phyloP scores from a whole-genome alignment of 768 basidiomycete genomes.

The Mycena haematopus region DNA sequence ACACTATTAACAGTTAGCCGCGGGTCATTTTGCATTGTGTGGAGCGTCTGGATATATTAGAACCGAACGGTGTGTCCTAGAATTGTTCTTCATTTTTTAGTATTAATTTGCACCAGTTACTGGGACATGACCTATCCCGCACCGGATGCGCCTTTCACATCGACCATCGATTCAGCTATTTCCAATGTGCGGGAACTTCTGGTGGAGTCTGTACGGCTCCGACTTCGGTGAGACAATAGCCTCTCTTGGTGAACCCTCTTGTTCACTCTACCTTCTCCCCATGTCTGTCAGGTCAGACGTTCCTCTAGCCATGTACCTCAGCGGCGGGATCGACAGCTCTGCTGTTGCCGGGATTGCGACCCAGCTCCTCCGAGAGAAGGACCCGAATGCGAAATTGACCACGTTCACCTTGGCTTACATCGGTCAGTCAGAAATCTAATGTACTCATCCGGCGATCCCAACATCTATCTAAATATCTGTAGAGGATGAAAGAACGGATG shows the following conservation, averaged over 20 bases:
- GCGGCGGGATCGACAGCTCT: conserved; percentile 31
- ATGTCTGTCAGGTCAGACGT: conserved; percentile 17
- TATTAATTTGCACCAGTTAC: background rate
- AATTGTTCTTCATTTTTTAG: background rate
- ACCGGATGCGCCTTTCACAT: background rate
- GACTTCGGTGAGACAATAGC: conserved; percentile 25
- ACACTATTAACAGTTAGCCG: conserved; percentile 5
- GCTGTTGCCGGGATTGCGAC: conserved; percentile 26
- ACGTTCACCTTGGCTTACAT: conserved; percentile 24
- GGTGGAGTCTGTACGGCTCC: conserved; percentile 22
- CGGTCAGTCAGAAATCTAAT: background rate
- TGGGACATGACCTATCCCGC: conserved; percentile 19
- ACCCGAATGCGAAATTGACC: conserved; percentile 23
- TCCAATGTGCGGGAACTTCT: conserved; percentile 12
- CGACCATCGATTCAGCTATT: conserved; percentile 19
- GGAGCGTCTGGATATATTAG: conserved; percentile 17
- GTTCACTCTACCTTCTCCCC: background rate
- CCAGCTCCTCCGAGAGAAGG: conserved; percentile 18
- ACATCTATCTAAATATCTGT: background rate
- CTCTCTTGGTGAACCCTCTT: background rate
- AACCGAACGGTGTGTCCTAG: background rate
- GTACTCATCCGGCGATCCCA: no score
- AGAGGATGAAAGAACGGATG: conserved; percentile 21
- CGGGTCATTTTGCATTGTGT: conserved; percentile 14
- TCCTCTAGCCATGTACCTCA: conserved; percentile 28